Evolutionary conservation across 2,329 filamentous ascomycete species (phyloP).

Genomic region (Claviceps spartinae): DNA sequence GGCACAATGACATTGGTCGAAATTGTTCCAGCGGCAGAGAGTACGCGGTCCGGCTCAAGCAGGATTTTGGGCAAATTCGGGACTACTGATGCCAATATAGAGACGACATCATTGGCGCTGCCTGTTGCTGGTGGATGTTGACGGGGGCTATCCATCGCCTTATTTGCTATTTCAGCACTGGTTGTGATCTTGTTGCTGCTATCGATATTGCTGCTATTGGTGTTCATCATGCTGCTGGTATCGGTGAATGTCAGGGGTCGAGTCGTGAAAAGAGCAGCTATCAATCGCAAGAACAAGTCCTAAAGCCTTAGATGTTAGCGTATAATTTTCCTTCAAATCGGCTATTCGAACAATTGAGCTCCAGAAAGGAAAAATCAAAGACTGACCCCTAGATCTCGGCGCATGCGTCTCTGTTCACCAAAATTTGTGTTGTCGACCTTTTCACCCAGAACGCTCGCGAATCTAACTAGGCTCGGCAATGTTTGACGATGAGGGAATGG

Average conservation of each 20-base stretch:
- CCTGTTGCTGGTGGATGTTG: slow-evolving; percentile 10
- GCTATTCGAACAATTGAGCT: no score
- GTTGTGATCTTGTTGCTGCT: slow-evolving; percentile 11
- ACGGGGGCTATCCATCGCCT: slow-evolving; percentile 18
- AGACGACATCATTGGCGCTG: slow-evolving; percentile 61
- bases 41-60: slow-evolving; percentile 72
- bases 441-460: slow-evolving; percentile 77
- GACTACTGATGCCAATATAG: slow-evolving; percentile 65
- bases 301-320: slow-evolving; percentile 23
- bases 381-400: slow-evolving; percentile 67
- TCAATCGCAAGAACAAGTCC: slow-evolving; percentile 77
- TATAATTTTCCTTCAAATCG: not conserved
- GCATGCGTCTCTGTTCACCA: slow-evolving; percentile 85
- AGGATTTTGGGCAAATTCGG: slow-evolving; percentile 72
- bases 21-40: slow-evolving; percentile 64
- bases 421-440: slow-evolving; percentile 98
- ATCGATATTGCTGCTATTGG: slow-evolving; percentile 3
- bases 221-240: slow-evolving; percentile 14
- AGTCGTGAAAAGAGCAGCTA: slow-evolving; percentile 90
- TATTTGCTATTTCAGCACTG: slow-evolving; percentile 24
- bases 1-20: slow-evolving; percentile 74
- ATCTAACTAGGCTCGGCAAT: slow-evolving; percentile 72
- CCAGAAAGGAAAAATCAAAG: not conserved
- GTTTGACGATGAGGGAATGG: slow-evolving; percentile 91
- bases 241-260: slow-evolving; percentile 63